Evolutionary conservation across 2,329 filamentous ascomycete genomes (phyloP), one percentile per base, ranked within the genome.

Genomic region (Clonostachys rosea): DNA sequence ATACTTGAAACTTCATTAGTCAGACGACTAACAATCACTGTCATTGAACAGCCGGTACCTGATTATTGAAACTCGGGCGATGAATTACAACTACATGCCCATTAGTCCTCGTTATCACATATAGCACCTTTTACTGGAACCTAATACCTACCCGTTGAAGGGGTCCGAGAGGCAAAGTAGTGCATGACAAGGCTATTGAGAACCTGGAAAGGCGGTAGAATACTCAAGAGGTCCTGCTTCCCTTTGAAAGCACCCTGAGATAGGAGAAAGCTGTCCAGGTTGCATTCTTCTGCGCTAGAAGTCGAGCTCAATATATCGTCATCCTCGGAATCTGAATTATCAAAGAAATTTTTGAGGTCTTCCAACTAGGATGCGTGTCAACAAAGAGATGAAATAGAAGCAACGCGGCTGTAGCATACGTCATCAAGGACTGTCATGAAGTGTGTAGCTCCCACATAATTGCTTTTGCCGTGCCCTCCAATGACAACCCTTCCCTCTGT

Each of bases 381-480:
- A 30, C 24, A 30, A 30, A 30, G 8, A 30, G 24, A 30, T 8
- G 24, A 30, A 30, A 10, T 10, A 30, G 9, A 30, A 10, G 24
- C 8, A 30, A 30, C 24, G 3, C 9, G 24, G 20, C 14, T 9
- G 30, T 17, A 34, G 62, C 73, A 68, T 54, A 81, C 78, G 65
- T 83, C 76, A 55, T 82, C 75, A 11, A 83, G 61, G 60, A 83
- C 80, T 3, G 79, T 79, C 65, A 81, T 75, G 52, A 78, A 81
- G 49, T 83, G 78, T 41, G 79, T 82, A 5, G 78, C 78, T 2
- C 79, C 79, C 5, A 83, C 71, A 52, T 80, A 83, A 5, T 71
- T 77, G 40, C 69, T 71, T 4, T 54, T 63, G 30, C 69, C 68
- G 5, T 60, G 54, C 17, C 75, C 71, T 76, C 61, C 70, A 72